Base-by-base conservation (phyloP, 495 filamentous ascomycete genomes). In the Aspergillus egyptiacus region DNA sequence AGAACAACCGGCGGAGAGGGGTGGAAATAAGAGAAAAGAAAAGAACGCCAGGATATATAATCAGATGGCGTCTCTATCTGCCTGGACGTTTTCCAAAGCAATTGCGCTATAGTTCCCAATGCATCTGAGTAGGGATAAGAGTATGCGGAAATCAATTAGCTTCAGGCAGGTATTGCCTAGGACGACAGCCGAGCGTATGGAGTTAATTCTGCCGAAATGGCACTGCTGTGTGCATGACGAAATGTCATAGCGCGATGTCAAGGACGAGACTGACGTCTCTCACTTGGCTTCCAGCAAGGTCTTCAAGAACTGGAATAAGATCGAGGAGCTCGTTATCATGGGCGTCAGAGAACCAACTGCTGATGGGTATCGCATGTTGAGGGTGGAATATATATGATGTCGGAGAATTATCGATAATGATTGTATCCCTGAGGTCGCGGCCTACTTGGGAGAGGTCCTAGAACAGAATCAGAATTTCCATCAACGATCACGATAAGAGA, bases 341-440 rank as follows among this genome's bases (percentile, higher is more conserved):
- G 48, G 94, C 93, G 72, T 99, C 93, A 60, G 91, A 96, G 74
- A 99, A 99, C 93, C 93, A 99, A 78, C 91, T 96, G 78, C 91
- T 96, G 71, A 99, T 99, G 18, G 93, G 93, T 36, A 99, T 93
- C 48, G 93, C 93, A 67, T 99, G 93, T 73, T 99, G 91, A 11
- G 94, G 93, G 59, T 99, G 93, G 76, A 99, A 99, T 60, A 97
- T 97, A 70, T 99, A 99, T 17, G 91, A 96, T 13, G 94, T 99
- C 14, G 93, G 94, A 18, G 93, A 97, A 69, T 99, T 99, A 72
- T 99, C 93, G 61, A 99, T 99, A 63, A 99, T 99, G 63, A 99
- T 99, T 2, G 91, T 97, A 61, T 97, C 93, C 58, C 85, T 86
- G 38, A 99, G 83, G 68, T 99, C 90, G 44, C 93, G 86, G 39